Evolutionary conservation across 2,329 filamentous ascomycete species (phyloP), one percentile per base, ranked within the genome.

Genomic region (Mollisia scopiformis): DNA sequence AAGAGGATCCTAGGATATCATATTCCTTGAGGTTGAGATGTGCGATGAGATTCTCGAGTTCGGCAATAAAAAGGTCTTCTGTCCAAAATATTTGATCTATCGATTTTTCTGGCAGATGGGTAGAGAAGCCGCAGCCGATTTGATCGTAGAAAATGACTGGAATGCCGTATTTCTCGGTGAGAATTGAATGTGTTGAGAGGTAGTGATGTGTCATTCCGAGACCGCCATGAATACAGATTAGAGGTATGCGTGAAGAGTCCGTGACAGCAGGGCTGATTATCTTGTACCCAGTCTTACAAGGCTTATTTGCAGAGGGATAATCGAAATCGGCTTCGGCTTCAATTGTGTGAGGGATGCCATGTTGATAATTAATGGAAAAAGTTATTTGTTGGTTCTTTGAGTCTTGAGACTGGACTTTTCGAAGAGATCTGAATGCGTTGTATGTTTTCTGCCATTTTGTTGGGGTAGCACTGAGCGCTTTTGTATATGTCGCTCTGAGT

Each of bases 131-230:
- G 63, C 76, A 79, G 23, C 82, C 82, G 53, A 85, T 75, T 59
- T 85, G 82, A 65, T 85, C 82, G 69, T 85, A 85, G 67, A 84
- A 77, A 33, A 85, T 69, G 1, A 84, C 69, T 0, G 82, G 80
- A 3, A 77, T 75, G 31, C 67, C 43, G 21, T 60, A 51, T 2
- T 27, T 68, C 63, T 37, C 19, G 0, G 55, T 46, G 1, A 65
- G 53, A n/a, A 50, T 55, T 2, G 37, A 39, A 3, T 58, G 23
- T 13, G 61, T 41, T 30, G 57, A 41, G 7, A 79, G 66, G 62
- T 80, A 81, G 16, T 77, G 73, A 65, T 80, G 77, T 7, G 73
- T 72, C 30, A 75, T 74, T n/a, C 81, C 81, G 1, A 79, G 79
- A 0, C 80, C 80, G 55, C 80, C 79, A 65, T 82, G 79, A 11